Conservation (phyloP, 1,139 yeast genomes). For the Debaryomyces robertsiae region DNA sequence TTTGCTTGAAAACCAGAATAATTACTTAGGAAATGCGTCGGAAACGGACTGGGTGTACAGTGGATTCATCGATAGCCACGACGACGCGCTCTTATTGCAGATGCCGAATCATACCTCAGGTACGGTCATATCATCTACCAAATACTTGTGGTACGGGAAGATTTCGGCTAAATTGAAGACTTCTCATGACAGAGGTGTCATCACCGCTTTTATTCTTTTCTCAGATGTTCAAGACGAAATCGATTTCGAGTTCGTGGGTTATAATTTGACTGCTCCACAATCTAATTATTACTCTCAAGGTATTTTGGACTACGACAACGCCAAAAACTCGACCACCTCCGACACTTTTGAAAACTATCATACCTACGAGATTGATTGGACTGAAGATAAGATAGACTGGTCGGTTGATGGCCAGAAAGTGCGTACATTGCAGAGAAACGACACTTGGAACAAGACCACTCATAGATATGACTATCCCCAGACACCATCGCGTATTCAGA, state of each 20-base stretch:
- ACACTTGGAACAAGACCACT: slow-evolving; percentile 69
- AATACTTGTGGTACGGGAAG: slow-evolving; percentile 87
- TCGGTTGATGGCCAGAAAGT: slow-evolving; percentile 66
- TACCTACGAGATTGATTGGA: slow-evolving; percentile 82
- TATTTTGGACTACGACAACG: slow-evolving; percentile 64
- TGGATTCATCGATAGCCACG: slow-evolving; percentile 61
- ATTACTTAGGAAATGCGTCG: slow-evolving; percentile 70
- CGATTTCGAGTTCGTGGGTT: slow-evolving; percentile 86
- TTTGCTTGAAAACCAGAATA: slow-evolving; percentile 34
- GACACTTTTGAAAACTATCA: slow-evolving; percentile 71
- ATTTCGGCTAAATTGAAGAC: slow-evolving; percentile 69
- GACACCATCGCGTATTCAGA: slow-evolving; percentile 84
- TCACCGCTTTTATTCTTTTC: slow-evolving; percentile 81
- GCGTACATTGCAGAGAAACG: slow-evolving; percentile 65
- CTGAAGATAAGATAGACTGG: slow-evolving; percentile 73
- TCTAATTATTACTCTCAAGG: slow-evolving; percentile 82
- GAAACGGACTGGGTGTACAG: slow-evolving; percentile 73
- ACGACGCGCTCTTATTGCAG: slow-evolving; percentile 62
- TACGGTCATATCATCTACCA: slow-evolving; percentile 78
- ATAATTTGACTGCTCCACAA: slow-evolving; percentile 64
- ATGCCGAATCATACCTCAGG: slow-evolving; percentile 83
- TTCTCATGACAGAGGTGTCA: slow-evolving; percentile 77
- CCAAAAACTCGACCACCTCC: slow-evolving; percentile 46
- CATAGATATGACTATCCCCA: slow-evolving; percentile 73
- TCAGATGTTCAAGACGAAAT: slow-evolving; percentile 90